Evolutionary conservation across 352 stramenopile genomes (phyloP), one percentile per base, ranked within the genome.

Genomic region (Nothophytophthora sp.): DNA sequence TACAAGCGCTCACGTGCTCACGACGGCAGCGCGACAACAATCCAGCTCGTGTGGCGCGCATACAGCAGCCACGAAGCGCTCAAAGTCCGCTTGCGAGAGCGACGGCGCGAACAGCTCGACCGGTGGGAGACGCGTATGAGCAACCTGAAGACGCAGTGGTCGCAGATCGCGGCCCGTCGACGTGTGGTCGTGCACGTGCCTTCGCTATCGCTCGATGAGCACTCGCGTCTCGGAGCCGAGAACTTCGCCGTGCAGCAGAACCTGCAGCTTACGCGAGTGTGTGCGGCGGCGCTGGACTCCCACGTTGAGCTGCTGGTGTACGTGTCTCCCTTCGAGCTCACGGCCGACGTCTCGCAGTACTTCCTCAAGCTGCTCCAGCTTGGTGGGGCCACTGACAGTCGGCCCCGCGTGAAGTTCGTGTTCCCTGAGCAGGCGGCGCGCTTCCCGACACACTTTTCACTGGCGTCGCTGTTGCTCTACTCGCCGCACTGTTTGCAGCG

Each of bases 251-350:
- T 91, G 24, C 57, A 79, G 38, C 78, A 96, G 50, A 97, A 95
- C 52, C 65, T 96, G 10, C 86, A 96, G 54, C 75, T 95, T 23
- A 76, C 81, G 7, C 68, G 84, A 7, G 56, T 97, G 39, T 86
- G 81, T 25, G 85, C 69, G 33, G 66, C 45, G n/a, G 45, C 90
- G 23, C 37, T 81, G 25, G 87, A 96, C 48, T 45, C 63, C 12
- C 76, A 87, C 43, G 84, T 97, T 20, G 80, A 96, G 25, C 57
- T 97, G 18, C 55, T 97, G 12, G 63, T 97, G n/a, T 97, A 96
- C 52, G 78, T 97, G 5, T 71, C 75, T 25, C 86, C 88, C 12
- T 93, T 93, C 47, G 73, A 92, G 40, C 70, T 96, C 15, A 76
- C 81, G 0, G 33, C 64, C 0, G 86, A 96, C 33, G 67, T 96